These are phyloP conservation scores for Citrus maxima DNA, from an alignment of 345 rosid genomes.

Conservation along the genomic window DNA sequence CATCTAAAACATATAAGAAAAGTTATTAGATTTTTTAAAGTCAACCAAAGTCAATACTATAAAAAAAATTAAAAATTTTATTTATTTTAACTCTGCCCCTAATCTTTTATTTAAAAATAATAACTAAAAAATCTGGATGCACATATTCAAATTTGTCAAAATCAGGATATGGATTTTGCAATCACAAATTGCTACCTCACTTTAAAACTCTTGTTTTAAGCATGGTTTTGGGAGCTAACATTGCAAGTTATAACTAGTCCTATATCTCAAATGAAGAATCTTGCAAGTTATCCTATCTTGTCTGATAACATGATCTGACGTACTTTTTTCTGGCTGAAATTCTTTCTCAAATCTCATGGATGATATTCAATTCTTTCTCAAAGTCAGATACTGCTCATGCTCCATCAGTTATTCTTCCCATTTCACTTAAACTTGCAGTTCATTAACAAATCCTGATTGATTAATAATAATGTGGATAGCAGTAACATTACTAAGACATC, in stretches of 20 bases:
- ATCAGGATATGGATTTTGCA: no score
- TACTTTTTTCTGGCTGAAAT: conserved; percentile 4
- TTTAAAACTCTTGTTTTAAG: background rate
- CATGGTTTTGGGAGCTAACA: conserved; percentile 3
- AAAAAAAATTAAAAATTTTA: no score
- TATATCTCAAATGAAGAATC: conserved; percentile 1
- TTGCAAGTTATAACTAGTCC: conserved; percentile 21
- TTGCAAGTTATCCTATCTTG: conserved; percentile 30
- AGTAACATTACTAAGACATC: conserved; percentile 34
- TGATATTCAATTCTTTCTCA: background rate
- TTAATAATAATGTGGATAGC: conserved; percentile 22
- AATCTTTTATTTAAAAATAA: no score
- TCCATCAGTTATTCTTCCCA: background rate
- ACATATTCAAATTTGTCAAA: no score
- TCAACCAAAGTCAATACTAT: no score
- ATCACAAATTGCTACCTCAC: background rate
- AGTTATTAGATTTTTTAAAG: no score
- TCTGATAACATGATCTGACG: conserved; percentile 2
- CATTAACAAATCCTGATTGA: background rate
- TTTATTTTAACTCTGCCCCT: no score
- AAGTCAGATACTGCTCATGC: background rate
- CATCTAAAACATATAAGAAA: no score
- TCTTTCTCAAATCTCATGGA: background rate
- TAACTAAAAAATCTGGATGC: background rate
- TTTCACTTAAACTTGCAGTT: background rate